Evolutionary conservation across 495 filamentous ascomycete genomes (phyloP).

Genomic region (Trichoderma virens): DNA sequence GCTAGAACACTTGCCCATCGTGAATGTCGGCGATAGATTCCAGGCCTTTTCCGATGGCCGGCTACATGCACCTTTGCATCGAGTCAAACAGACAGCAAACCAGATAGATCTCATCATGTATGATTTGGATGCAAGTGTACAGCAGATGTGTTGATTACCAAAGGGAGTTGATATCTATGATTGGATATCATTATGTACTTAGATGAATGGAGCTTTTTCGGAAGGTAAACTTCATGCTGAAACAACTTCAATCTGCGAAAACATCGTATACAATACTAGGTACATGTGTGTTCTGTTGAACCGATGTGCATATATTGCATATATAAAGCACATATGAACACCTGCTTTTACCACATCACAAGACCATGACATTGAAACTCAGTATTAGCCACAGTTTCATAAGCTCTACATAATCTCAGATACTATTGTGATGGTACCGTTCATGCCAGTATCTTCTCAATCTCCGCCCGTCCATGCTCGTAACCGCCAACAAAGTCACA

Average conservation of each 20-base stretch:
- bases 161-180: background rate
- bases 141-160: background rate
- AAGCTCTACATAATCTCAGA: background rate
- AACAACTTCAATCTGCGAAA: background rate
- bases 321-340: background rate
- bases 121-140: background rate
- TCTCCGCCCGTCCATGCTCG: background rate
- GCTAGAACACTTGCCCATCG: background rate
- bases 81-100: background rate
- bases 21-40: conserved; percentile 2
- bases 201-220: background rate
- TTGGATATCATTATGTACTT: background rate
- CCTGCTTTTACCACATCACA: background rate
- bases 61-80: background rate
- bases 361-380: background rate
- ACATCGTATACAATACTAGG: background rate
- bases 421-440: background rate
- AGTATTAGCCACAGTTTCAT: background rate
- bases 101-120: background rate
- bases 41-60: background rate
- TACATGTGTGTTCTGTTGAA: background rate
- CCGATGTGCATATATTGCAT: background rate
- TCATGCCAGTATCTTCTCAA: background rate
- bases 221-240: background rate
- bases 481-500: background rate